These are phyloP conservation scores for Amylostereum areolatum DNA, from an alignment of 1,284 basidiomycete species.

Conservation along the genomic window DNA sequence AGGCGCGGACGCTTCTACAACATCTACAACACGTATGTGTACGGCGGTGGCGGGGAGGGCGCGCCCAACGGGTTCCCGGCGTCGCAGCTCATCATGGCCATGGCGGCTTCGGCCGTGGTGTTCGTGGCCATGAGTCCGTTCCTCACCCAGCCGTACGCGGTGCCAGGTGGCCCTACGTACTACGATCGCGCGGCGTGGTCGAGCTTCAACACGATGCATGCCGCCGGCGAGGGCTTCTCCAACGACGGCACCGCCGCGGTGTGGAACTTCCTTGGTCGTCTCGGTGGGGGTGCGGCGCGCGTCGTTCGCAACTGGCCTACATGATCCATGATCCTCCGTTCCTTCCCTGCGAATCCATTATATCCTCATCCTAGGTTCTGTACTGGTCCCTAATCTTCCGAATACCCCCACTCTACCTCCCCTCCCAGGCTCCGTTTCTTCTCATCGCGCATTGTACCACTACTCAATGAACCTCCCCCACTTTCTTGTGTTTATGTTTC, in stretches of 20 bases:
- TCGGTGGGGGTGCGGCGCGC: slow-evolving; percentile 65
- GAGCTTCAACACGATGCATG: slow-evolving; percentile 67
- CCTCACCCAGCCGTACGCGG: slow-evolving; percentile 48
- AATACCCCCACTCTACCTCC: too few species aligned
- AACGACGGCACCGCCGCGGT: slow-evolving; percentile 42
- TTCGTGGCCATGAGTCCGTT: slow-evolving; percentile 52
- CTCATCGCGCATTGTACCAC: too few species aligned
- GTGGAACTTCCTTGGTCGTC: slow-evolving; percentile 56
- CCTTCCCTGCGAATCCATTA: not conserved
- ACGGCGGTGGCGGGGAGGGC: slow-evolving; percentile 36
- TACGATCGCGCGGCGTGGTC: slow-evolving; percentile 76
- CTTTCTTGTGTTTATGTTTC: too few species aligned
- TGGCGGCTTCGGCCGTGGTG: slow-evolving; percentile 52
- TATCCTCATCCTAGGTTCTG: not conserved
- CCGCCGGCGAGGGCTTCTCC: slow-evolving; percentile 59
- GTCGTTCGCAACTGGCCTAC: slow-evolving; percentile 71
- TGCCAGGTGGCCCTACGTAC: slow-evolving; percentile 64
- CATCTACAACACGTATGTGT: slow-evolving; percentile 79
- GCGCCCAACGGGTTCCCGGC: slow-evolving; percentile 17
- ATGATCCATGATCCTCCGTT: slow-evolving; percentile 19
- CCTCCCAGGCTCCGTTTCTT: too few species aligned
- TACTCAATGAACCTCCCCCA: too few species aligned
- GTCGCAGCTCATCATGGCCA: slow-evolving; percentile 44
- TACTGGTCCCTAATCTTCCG: not conserved
- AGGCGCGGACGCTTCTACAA: slow-evolving; percentile 63